Base-by-base conservation (phyloP, 2,329 filamentous ascomycete species). In the Colletotrichum gloeosporioides region DNA sequence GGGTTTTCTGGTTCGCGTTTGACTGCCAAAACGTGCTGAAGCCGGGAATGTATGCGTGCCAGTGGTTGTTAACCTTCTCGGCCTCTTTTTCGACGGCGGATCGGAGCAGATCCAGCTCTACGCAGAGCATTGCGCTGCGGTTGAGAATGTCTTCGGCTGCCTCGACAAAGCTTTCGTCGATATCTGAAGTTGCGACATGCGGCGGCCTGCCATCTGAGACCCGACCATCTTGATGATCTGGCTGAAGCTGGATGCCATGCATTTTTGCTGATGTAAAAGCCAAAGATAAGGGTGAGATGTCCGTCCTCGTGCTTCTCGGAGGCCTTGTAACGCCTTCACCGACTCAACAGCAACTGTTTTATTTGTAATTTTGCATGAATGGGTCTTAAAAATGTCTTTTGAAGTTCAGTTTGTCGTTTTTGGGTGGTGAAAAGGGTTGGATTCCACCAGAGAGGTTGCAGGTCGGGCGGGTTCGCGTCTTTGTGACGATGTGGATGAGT, bases 1-100 rank as follows among this genome's bases (percentile, higher is more conserved):
- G 73, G 13, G n/a, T 32, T 12, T 64, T 71, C 27, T 73, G 73
- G 27, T 57, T 59, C 3, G 34, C 13, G 8, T 74, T 76, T 8
- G 64, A 32, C 29, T 76, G 73, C 64, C 64, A 69, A 18, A 76
- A 76, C 9, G 73, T 73, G 34, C 73, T 76, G 49, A 76, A 76
- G 1, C 73, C 73, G 5, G 73, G 73, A 15, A 76, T 69, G 15
- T 76, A 65, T 3, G 73, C 73, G 9, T 76, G 73, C 73, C 73
- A 76, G 27, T 76, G 73, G 8, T 74, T 73, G 1, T 76, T 76
- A 9, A 53, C 70, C 15, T 73, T 73, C 2, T 36, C 22, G 0
- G 70, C 71, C 2, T 69, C 31, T 8, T 18, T 49, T 6, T 76
- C 73, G 7, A 76, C 71, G 6, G 70, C 73, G 4, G 32, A 31